Evolutionary conservation across 108 stramenopile species (phyloP).

Genomic region (Cyclotella sp.): DNA sequence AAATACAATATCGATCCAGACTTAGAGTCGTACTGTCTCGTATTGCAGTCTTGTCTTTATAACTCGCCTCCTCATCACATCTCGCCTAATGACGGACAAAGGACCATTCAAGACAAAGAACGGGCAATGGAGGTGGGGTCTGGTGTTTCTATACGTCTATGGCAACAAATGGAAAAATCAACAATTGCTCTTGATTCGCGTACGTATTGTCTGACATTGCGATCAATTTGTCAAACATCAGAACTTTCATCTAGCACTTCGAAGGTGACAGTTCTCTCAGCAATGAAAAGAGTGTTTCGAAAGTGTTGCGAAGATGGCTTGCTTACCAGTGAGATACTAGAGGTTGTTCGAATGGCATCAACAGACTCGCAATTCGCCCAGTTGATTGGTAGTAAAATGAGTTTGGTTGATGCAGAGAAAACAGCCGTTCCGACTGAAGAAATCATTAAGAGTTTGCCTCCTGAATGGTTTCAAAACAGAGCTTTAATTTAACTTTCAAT

Average conservation of each 20-base stretch:
- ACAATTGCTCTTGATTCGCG: constrained; percentile 5
- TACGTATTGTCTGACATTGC: constrained; percentile 25
- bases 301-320: constrained; percentile 34
- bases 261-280: not conserved
- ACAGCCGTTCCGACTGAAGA: not conserved
- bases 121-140: constrained; percentile 34
- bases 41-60: constrained; percentile 26
- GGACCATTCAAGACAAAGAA: not conserved
- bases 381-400: constrained; percentile 5
- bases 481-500: not conserved
- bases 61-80: not conserved
- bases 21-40: constrained; percentile 15
- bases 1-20: constrained; percentile 1
- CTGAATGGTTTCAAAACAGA: not conserved
- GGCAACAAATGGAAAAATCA: constrained; percentile 23
- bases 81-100: not conserved
- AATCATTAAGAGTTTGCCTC: not conserved
- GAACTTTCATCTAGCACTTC: constrained; percentile 13
- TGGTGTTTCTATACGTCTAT: constrained; percentile 27
- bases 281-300: constrained; percentile 15
- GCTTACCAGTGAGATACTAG: constrained; percentile 18
- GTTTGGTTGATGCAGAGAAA: constrained; percentile 1
- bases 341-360: constrained; percentile 18
- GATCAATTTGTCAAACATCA: constrained; percentile 36
- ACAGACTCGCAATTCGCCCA: constrained; percentile 26